Base-by-base conservation (phyloP, 768 basidiomycete genomes). In the Boletus insuetus region DNA sequence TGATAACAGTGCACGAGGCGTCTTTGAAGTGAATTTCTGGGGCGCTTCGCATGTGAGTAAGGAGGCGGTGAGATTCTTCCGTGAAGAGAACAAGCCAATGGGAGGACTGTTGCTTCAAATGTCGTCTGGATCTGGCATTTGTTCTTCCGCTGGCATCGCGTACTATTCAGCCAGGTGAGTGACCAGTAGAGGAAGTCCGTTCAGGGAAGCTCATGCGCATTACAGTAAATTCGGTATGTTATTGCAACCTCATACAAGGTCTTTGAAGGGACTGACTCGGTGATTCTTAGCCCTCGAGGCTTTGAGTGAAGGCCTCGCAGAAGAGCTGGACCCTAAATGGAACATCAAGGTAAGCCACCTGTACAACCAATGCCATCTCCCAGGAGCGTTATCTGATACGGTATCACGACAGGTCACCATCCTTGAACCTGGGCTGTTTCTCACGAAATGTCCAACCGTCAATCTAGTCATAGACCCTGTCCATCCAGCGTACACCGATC, bases 1-100 rank as follows among this genome's bases (percentile, higher is more conserved):
- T 0, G 74, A 74, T 7, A 64, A 67, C 16, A 65, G 51, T 26
- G 77, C 77, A 0, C 68, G 74, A 13, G 39, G 49, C 8, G 49
- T 73, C 17, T 73, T 80, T 37, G 79, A 79, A 49, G 71, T 78
- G 12, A 66, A 73, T 41, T 80, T 79, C 51, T 79, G 78, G 76
- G 78, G 75, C 0, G 73, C 77, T 0, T 76, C 71, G 6, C 58
- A 73, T 49, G 67, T 80, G 44, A 70, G 65, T 31, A 72, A 59
- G 51, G 65, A 74, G 31, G 77, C 74, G 22, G 46, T 61, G 44
- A 43, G 46, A 37, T 49, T 61, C 46, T 66, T 66, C 40, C 55
- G 66, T 14, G 67, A 68, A 14, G 67, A 47, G 24, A 68, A 65
- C 20, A 46, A 45, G 13, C 77, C 77, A 2, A 54, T 54, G 4